Conservation (phyloP, 2,329 filamentous ascomycete species). For the Calonectria fujianensis region DNA sequence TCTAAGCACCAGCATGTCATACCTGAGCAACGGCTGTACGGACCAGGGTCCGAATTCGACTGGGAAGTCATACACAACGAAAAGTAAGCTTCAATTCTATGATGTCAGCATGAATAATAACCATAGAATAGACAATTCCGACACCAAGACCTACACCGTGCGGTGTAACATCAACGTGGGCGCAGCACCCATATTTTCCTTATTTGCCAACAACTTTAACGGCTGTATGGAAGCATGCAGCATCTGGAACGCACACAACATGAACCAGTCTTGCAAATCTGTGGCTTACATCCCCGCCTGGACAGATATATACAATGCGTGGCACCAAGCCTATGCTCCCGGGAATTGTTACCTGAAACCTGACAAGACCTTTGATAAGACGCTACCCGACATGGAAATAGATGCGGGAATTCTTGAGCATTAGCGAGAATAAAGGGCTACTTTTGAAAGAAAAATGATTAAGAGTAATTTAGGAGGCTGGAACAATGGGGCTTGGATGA, state of each 20-base stretch:
- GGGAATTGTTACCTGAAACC: constrained; percentile 13
- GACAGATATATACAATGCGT: constrained; percentile 10
- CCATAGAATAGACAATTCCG: background rate
- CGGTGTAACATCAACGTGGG: constrained; percentile 1
- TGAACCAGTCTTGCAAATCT: constrained; percentile 7
- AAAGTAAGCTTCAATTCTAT: background rate
- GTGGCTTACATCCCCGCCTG: constrained; percentile 5
- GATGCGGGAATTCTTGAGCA: background rate
- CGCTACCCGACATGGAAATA: background rate
- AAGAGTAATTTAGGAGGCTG: background rate
- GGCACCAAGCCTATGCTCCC: constrained; percentile 1
- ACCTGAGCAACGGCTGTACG: constrained; percentile 6
- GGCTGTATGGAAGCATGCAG: constrained; percentile 21
- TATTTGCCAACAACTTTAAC: constrained; percentile 13
- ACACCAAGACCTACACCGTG: constrained; percentile 3
- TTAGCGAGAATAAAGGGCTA: background rate
- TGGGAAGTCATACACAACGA: background rate
- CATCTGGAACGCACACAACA: constrained; percentile 16
- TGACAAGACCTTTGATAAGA: background rate
- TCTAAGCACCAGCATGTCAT: background rate
- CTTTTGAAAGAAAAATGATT: background rate
- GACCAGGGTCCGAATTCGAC: background rate
- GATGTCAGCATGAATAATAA: background rate
- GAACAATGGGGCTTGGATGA: background rate
- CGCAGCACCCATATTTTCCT: background rate